Conservation (phyloP, 2,329 filamentous ascomycete species). For the Epichloe uncinata region DNA sequence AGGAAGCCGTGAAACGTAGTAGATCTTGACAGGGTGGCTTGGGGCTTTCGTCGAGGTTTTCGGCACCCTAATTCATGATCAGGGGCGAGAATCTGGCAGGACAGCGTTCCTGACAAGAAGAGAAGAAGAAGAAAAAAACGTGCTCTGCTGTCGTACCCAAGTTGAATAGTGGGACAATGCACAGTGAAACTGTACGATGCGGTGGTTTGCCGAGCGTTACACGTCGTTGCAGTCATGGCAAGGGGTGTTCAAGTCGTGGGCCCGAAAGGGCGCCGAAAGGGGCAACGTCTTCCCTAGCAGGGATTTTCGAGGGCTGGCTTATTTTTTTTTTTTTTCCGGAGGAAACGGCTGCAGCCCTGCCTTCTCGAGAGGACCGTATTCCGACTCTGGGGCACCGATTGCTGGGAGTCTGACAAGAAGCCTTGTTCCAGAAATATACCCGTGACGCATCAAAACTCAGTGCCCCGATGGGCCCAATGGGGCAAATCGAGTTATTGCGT, state of each 20-base stretch:
- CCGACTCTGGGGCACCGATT: neutral
- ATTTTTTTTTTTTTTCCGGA: neutral
- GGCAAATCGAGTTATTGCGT: neutral
- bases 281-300: neutral
- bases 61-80: neutral
- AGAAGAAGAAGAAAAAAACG: neutral
- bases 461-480: neutral
- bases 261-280: neutral
- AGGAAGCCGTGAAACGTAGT: neutral
- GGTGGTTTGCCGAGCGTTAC: slow-evolving; percentile 1
- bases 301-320: neutral
- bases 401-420: neutral
- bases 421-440: neutral
- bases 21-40: neutral
- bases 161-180: neutral
- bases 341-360: neutral
- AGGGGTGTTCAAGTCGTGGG: neutral
- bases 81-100: neutral
- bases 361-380: neutral
- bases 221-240: neutral
- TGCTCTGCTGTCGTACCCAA: neutral
- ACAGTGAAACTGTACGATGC: slow-evolving; percentile 1
- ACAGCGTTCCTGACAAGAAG: neutral
- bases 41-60: neutral
- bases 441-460: neutral